A percentile compares a stretch with the other conserved stretches of the same genome.
Evolutionary conservation across 345 rosid genomes (phyloP).

Genomic region (Populus ilicifolia): DNA sequence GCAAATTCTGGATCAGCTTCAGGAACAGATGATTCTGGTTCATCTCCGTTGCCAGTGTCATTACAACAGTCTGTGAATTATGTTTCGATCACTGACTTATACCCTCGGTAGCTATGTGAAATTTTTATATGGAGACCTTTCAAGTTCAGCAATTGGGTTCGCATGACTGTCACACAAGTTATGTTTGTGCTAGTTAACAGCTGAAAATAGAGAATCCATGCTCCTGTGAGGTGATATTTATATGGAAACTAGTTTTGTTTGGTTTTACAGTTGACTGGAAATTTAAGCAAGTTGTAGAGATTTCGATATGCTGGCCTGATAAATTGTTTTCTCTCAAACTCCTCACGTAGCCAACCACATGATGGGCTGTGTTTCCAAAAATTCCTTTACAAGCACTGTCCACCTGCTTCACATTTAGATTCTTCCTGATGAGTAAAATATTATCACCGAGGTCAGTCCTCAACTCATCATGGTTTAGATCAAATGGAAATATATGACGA

Average conservation of each 20-base stretch:
- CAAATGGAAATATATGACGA: no score
- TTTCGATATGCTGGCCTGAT: no score
- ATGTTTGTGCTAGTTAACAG: no score
- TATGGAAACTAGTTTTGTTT: no score
- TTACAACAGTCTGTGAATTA: neutral
- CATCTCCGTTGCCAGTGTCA: neutral
- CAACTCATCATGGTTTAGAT: neutral
- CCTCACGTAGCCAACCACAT: no score
- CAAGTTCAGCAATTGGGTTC: neutral
- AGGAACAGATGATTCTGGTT: neutral
- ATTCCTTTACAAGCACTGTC: no score
- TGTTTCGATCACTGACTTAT: slow-evolving; percentile 3
- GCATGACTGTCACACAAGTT: neutral
- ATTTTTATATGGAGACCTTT: neutral
- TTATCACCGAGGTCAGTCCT: neutral
- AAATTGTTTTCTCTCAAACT: no score
- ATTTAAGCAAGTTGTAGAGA: neutral
- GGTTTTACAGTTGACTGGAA: no score
- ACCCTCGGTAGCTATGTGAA: neutral
- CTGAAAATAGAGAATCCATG: neutral
- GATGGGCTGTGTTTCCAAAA: neutral
- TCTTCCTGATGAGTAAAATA: neutral
- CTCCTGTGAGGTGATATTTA: neutral
- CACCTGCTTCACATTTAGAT: no score
- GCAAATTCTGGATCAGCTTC: neutral